Conservation (phyloP, 163 green algal genomes). For the Chloromonas sp. region DNA sequence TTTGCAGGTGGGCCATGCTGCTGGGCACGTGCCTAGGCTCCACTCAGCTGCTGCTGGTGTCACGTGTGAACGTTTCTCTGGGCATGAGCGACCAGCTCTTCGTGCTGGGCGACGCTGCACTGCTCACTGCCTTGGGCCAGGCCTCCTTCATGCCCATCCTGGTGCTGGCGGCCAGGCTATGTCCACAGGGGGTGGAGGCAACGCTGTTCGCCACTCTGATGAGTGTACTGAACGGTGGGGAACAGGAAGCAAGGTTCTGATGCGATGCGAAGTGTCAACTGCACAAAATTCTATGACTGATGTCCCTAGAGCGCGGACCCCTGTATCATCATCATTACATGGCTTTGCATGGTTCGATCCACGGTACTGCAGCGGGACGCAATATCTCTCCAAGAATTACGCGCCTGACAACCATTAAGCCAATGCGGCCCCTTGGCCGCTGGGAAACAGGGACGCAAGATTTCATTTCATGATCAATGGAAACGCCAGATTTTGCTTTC, state of each 20-base stretch:
- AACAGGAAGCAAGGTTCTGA: not conserved
- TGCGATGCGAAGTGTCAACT: too few species aligned
- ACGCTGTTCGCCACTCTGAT: conserved; percentile 94
- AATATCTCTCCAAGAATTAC: too few species aligned
- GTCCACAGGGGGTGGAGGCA: conserved; percentile 91
- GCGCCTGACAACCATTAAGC: too few species aligned
- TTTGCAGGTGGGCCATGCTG: not conserved
- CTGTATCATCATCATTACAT: too few species aligned
- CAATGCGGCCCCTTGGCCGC: too few species aligned
- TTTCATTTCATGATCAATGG: too few species aligned
- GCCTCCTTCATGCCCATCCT: conserved; percentile 89
- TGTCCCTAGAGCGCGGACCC: too few species aligned
- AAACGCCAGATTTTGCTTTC: too few species aligned
- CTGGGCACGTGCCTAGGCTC: conserved; percentile 46
- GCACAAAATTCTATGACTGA: too few species aligned
- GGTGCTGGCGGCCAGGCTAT: conserved; percentile 89
- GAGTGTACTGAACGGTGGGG: conserved; percentile 10
- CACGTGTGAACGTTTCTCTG: conserved; percentile 65
- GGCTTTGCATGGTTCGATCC: too few species aligned
- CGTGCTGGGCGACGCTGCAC: conserved; percentile 80
- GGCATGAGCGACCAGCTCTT: conserved; percentile 90
- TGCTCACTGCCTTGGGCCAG: conserved; percentile 62
- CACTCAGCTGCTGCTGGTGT: conserved; percentile 71
- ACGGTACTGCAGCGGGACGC: too few species aligned
- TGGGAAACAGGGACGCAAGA: too few species aligned